A percentile compares a stretch with the other conserved stretches of the same genome.
Conservation (phyloP, 495 filamentous ascomycete species). For the Parathielavia hyrcaniae region DNA sequence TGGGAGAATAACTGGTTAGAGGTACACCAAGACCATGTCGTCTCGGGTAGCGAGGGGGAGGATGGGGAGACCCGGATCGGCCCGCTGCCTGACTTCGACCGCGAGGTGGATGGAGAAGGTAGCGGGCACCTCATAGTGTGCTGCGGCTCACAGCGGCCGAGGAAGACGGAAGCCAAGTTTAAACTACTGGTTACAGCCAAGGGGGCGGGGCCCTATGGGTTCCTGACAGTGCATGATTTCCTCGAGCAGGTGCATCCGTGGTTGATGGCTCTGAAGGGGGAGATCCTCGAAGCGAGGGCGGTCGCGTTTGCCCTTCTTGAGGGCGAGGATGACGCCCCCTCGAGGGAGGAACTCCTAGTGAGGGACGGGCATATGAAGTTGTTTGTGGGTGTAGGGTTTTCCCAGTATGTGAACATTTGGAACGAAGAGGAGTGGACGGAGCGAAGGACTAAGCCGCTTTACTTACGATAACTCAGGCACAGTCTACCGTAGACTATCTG, state of each 20-base stretch:
- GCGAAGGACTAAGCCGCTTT: not conserved
- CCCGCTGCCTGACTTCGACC: not conserved
- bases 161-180: not conserved
- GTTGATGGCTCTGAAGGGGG: not conserved
- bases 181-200: not conserved
- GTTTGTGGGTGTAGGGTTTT: not conserved
- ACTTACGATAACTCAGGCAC: not conserved
- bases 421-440: not conserved
- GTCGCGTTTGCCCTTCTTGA: not conserved
- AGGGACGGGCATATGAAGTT: not conserved
- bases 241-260: not conserved
- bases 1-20: slow-evolving; percentile 6
- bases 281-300: not conserved
- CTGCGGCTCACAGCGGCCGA: not conserved
- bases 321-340: not conserved
- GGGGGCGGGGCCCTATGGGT: not conserved
- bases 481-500: too few relatives aligned
- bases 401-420: not conserved
- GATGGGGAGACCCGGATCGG: not conserved
- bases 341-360: not conserved
- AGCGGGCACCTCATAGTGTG: not conserved
- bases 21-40: not conserved
- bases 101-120: not conserved
- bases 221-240: slow-evolving; percentile 4
- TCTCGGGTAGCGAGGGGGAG: not conserved